A percentile compares a stretch with the other conserved stretches of the same genome.
Conservation (phyloP, 208 protist genomes). For the Strigomonas culicis region DNA sequence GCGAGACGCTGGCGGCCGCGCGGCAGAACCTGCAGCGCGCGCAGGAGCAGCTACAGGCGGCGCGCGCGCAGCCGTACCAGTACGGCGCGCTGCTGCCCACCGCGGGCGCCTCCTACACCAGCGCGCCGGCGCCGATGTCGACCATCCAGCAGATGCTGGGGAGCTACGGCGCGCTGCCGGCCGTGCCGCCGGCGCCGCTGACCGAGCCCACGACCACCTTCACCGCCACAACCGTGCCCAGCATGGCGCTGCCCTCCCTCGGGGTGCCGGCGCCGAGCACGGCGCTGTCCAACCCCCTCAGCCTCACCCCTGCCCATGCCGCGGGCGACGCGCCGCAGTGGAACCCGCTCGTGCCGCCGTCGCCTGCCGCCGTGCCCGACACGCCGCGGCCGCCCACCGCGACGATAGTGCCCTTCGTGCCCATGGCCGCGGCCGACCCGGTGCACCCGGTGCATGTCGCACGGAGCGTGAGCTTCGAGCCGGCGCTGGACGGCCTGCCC, state of each 20-base stretch:
- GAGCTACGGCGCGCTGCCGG: neutral
- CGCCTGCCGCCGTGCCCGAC: neutral
- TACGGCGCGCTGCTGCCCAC: neutral
- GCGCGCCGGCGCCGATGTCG: neutral
- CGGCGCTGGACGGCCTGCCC: constrained; percentile 26
- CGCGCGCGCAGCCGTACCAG: constrained; percentile 16
- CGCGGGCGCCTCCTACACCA: constrained; percentile 5
- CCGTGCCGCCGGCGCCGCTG: neutral
- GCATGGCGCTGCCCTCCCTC: no score
- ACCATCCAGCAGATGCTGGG: no score
- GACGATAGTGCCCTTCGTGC: neutral
- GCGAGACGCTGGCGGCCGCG: constrained; percentile 32
- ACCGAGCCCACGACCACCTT: neutral
- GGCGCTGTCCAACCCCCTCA: neutral
- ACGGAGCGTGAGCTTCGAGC: constrained; percentile 38
- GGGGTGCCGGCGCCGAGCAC: neutral
- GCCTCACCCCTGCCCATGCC: neutral
- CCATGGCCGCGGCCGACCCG: constrained; percentile 4
- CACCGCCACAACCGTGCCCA: neutral
- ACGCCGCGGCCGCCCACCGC: constrained; percentile 8
- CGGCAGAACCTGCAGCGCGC: constrained; percentile 34
- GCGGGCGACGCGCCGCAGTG: neutral
- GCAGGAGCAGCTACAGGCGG: constrained; percentile 36
- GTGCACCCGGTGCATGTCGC: constrained; percentile 18
- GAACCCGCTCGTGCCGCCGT: constrained; percentile 3